phyloP scores from a whole-genome alignment of 257 asterid genomes.

The Solanum gracilifrons region DNA sequence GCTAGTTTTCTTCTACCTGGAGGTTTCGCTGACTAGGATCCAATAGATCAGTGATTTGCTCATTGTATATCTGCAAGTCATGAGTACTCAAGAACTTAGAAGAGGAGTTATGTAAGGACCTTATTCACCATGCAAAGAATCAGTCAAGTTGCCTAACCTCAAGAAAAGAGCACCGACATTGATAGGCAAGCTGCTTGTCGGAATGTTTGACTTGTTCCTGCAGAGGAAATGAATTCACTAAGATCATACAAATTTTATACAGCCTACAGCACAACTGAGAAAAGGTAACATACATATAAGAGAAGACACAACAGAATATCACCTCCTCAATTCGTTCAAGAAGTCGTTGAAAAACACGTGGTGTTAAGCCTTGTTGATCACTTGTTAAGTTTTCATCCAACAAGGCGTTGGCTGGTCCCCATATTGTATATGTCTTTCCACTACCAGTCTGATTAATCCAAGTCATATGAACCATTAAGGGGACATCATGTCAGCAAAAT shows the following conservation, averaged over 20 bases:
- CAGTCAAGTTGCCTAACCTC: constrained; percentile 45
- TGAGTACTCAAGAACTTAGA: constrained; percentile 3
- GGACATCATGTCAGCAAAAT: not conserved
- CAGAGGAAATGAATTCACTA: constrained; percentile 6
- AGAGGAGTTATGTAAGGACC: not conserved
- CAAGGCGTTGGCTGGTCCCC: constrained; percentile 93
- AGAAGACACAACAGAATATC: not conserved
- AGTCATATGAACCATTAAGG: not conserved
- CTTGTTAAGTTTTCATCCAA: constrained; percentile 37
- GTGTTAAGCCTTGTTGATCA: constrained; percentile 88
- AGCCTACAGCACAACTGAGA: not conserved
- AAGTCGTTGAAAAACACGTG: constrained; percentile 80
- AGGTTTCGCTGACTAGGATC: constrained; percentile 92
- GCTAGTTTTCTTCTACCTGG: constrained; percentile 44
- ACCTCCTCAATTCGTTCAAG: constrained; percentile 80
- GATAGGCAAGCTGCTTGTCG: constrained; percentile 72
- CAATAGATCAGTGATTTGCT: constrained; percentile 93
- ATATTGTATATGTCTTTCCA: constrained; percentile 92
- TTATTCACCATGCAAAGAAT: not conserved
- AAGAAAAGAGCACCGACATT: constrained; percentile 94
- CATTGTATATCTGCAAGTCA: constrained; percentile 79
- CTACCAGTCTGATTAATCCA: constrained; percentile 76
- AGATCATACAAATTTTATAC: not conserved
- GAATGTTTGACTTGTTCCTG: constrained; percentile 88
- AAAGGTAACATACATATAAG: not conserved